Evolutionary conservation across 2,329 filamentous ascomycete genomes (phyloP), one percentile per base, ranked within the genome.

Genomic region (Aspergillus terreus): DNA sequence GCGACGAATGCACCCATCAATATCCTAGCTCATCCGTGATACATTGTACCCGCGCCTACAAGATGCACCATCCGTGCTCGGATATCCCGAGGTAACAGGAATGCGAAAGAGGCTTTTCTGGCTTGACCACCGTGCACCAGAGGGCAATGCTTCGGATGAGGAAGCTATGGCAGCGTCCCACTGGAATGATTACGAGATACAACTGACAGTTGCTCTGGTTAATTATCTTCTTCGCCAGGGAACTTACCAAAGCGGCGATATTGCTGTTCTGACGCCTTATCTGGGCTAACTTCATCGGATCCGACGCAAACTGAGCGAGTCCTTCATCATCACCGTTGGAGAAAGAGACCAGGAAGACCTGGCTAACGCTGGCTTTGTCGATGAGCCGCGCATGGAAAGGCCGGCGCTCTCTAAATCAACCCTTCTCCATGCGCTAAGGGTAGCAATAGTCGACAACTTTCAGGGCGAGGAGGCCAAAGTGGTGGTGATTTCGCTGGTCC

Each of bases 381-480:
- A 68, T 17, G 21, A 61, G 6, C 23, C 23, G 23, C 23, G 23
- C 23, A 6, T 23, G 5, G 23, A 23, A 23, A 23, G 23, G 23
- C 23, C 23, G 4, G 4, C 51, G 2, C 12, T 21, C 4, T 52
- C 58, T 19, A 80, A 77, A 61, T 73, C 70, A 4, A 75, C 70
- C 0, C 69, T 84, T 0, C 61, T 78, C 0, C 71, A 79, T 21
- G 73, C 71, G 1, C 64, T 87, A 2, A 71, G 81, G 4, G 66
- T 86, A 0, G 84, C 85, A 0, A 90, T 85, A 0, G 79, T 90
- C 0, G 85, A 89, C 64, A 91, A 90, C 56, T 91, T 89, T 50
- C 86, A 92, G 59, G 88, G 87, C 0, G 87, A 92, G 62, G 87
- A 92, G 60, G 84, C 83, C 1, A 85, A 88, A 47, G 72, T 92